Conservation (phyloP, 1,139 yeast species). For the Suhomyces bokatorum region DNA sequence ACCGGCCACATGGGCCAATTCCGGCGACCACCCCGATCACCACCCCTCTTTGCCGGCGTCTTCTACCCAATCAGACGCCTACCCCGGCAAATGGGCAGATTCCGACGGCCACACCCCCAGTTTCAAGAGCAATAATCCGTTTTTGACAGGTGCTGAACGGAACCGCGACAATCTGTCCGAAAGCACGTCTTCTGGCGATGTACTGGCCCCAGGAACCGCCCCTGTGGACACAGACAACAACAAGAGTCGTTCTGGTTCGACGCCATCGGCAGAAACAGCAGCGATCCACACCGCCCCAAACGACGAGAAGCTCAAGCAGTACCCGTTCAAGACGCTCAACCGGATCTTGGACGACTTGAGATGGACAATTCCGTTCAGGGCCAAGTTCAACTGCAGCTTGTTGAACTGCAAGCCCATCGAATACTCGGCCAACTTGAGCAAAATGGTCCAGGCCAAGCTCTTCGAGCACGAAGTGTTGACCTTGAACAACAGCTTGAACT, state of each 20-base stretch:
- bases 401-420: slow-evolving; percentile 35
- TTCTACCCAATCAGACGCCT: not conserved
- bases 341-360: slow-evolving; percentile 65
- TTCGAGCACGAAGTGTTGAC: slow-evolving; percentile 25
- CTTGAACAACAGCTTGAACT: slow-evolving; percentile 36
- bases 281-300: not conserved
- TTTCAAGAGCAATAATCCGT: slow-evolving; percentile 23
- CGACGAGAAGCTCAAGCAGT: slow-evolving; percentile 5
- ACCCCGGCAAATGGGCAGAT: not conserved
- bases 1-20: slow-evolving; percentile 1
- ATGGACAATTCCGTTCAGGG: slow-evolving; percentile 37
- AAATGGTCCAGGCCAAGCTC: slow-evolving; percentile 15
- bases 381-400: slow-evolving; percentile 24
- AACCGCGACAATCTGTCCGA: not conserved
- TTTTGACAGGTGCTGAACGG: slow-evolving; percentile 8
- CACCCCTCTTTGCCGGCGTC: not conserved
- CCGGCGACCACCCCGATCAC: not conserved
- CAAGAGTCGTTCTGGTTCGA: not conserved
- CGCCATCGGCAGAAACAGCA: not conserved
- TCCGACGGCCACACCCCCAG: slow-evolving; percentile 1
- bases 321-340: slow-evolving; percentile 62
- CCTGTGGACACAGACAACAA: not conserved
- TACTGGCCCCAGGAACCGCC: not conserved
- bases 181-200: not conserved
- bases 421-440: slow-evolving; percentile 34